A percentile compares a stretch with the other conserved stretches of the same genome.
phyloP scores from a whole-genome alignment of 2,329 filamentous ascomycete species.

The Mariannaea sp. region DNA sequence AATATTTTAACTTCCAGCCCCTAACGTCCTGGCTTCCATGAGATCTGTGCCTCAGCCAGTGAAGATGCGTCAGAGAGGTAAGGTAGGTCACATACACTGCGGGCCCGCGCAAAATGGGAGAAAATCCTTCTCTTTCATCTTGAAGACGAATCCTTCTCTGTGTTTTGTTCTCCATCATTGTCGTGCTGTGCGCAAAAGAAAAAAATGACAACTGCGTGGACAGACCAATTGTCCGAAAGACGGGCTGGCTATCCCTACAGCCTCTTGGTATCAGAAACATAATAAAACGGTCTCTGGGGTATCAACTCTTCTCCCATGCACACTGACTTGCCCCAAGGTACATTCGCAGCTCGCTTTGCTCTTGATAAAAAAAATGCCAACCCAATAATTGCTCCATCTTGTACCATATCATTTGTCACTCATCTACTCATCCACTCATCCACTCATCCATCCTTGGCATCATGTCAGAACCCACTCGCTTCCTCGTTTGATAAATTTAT shows the following conservation, averaged over 20 bases:
- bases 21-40: no score
- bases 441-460: conserved; percentile 22
- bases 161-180: not conserved
- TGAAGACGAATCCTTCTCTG: not conserved
- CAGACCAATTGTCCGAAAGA: conserved; percentile 2
- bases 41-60: no score
- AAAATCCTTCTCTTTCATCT: not conserved
- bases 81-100: no score
- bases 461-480: conserved; percentile 81
- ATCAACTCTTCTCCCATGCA: conserved; percentile 32
- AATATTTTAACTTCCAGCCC: no score
- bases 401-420: conserved; percentile 14
- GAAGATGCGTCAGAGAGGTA: no score
- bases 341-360: conserved; percentile 22
- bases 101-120: no score
- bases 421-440: conserved; percentile 8
- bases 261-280: conserved; percentile 24
- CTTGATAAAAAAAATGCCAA: conserved; percentile 28
- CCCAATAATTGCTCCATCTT: conserved; percentile 27
- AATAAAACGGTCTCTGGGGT: conserved; percentile 37
- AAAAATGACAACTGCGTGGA: conserved; percentile 3
- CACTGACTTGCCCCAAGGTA: conserved; percentile 13
- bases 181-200: not conserved
- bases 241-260: not conserved
- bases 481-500: conserved; percentile 96